Base-by-base conservation (phyloP, 805 yeast genomes). In the Candida germanica region DNA sequence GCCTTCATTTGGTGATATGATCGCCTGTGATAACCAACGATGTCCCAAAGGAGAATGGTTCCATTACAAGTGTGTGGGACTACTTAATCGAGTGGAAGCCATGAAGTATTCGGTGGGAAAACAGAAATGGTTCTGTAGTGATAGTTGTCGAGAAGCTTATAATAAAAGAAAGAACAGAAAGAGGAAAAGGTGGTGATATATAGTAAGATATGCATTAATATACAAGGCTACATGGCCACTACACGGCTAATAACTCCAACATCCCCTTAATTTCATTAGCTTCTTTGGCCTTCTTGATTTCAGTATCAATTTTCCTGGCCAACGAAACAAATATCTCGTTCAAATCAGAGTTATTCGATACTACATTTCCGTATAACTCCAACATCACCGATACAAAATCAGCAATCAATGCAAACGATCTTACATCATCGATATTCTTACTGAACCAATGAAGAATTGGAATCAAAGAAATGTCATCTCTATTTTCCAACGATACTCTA, bases 1-100 rank as follows among this genome's bases (percentile, higher is more conserved):
- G 48, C 94, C 85, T 0, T 88, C 97, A 0, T 87, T 83, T 61
- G 98, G 98, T 16, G 87, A 82, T 50, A 91, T 91, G 98, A 87
- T 91, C 47, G 97, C 93, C 0, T 91, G 98, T 62, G 98, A 91
- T 56, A 85, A 87, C 44, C 58, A 53, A 36, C 40, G 54, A 11
- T 67, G 73, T 42, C 63, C 66, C 17, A 67, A 67, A 35, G 73
- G 73, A 1, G 72, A 64, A 21, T 67, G 73, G 73, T 67, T 67
- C 32, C 73, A 67, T 40, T 67, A 65, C 44, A 66, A 66, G 39
- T 67, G 73, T 43, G 72, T 67, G 18, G 71, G 71, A 9, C 49
- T 64, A 18, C 46, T 61, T 12, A 63, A 55, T 35, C 44, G 62
- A 33, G 70, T 61, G 7, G 69, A 64, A 26, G 69, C 69, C 6